Conservation (phyloP, 768 basidiomycete genomes). For the Thelephora ganbajun region DNA sequence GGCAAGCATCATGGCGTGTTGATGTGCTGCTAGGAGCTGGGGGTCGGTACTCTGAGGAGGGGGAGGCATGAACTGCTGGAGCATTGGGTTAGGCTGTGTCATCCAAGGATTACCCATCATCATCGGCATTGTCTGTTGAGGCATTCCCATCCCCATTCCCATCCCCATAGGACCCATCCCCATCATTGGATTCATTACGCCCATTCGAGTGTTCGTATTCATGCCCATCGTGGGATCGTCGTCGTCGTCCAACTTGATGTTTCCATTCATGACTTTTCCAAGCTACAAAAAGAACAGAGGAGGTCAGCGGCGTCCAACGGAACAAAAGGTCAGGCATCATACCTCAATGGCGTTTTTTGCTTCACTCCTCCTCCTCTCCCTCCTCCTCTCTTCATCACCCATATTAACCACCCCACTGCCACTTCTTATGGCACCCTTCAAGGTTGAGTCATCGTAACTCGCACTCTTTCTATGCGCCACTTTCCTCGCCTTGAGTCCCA, state of each 20-base stretch:
- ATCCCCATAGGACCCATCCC: conserved; percentile 13
- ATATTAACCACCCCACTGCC: conserved; percentile 10
- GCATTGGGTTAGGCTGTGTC: conserved; percentile 4
- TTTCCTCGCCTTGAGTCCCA: conserved; percentile 11
- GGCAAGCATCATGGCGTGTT: conserved; percentile 76
- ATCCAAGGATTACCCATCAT: conserved; percentile 13
- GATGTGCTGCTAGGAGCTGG: conserved; percentile 57
- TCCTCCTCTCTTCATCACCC: conserved; percentile 38
- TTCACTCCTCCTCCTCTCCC: conserved; percentile 64
- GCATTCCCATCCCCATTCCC: conserved; percentile 15
- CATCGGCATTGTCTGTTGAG: conserved; percentile 15
- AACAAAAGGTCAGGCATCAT: conserved; percentile 12
- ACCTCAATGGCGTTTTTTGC: conserved; percentile 87
- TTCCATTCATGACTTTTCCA: conserved; percentile 80
- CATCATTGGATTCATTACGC: conserved; percentile 21
- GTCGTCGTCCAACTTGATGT: conserved; percentile 26
- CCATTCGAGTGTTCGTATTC: conserved; percentile 20
- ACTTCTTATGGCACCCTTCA: conserved; percentile 11
- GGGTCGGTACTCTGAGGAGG: conserved; percentile 35
- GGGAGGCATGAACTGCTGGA: conserved; percentile 14
- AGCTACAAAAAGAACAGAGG: conserved; percentile 35
- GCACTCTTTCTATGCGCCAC: conserved; percentile 32
- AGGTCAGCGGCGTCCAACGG: conserved; percentile 3
- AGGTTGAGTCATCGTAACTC: conserved; percentile 48
- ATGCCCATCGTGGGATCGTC: conserved; percentile 20